Evolutionary conservation across 768 basidiomycete genomes (phyloP).

Genomic region (Melanogaster broomeanus): DNA sequence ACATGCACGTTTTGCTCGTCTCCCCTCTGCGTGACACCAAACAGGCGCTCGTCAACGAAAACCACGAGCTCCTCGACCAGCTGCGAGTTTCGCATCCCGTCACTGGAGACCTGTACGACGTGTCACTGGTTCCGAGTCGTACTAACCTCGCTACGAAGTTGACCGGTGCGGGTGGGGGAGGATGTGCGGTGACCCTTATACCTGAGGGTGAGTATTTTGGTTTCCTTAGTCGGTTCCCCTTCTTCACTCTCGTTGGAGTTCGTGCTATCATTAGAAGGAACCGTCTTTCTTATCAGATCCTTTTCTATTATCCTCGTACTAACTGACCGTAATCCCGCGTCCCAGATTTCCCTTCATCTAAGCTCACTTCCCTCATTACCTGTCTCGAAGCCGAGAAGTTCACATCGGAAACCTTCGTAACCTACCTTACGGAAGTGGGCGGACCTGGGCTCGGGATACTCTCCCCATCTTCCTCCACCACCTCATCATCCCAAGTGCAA

Average conservation of each 20-base stretch:
- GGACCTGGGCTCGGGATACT: conserved; percentile 91
- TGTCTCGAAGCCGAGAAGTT: conserved; percentile 43
- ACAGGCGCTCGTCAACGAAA: conserved; percentile 83
- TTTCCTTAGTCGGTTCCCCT: not conserved
- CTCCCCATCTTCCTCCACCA: conserved; percentile 44
- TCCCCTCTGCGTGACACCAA: not conserved
- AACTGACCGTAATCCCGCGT: not conserved
- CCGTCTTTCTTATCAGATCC: too few species aligned
- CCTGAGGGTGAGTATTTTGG: conserved; percentile 73
- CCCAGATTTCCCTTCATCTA: conserved; percentile 67
- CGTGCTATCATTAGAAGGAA: not conserved
- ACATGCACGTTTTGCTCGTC: too few species aligned
- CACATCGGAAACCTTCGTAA: conserved; percentile 38
- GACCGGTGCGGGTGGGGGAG: conserved; percentile 97
- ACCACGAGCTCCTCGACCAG: conserved; percentile 80
- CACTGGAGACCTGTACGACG: conserved; percentile 79
- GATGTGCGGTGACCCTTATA: conserved; percentile 94
- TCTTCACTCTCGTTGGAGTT: not conserved
- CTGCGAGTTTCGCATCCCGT: conserved; percentile 91
- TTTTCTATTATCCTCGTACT: not conserved
- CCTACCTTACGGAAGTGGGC: conserved; percentile 89
- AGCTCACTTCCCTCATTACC: conserved; percentile 58
- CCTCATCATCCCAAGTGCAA: conserved; percentile 21
- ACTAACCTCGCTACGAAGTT: conserved; percentile 86
- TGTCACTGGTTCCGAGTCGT: conserved; percentile 64